Evolutionary conservation across 2,329 filamentous ascomycete genomes (phyloP).

Genomic region (Fusarium udum): DNA sequence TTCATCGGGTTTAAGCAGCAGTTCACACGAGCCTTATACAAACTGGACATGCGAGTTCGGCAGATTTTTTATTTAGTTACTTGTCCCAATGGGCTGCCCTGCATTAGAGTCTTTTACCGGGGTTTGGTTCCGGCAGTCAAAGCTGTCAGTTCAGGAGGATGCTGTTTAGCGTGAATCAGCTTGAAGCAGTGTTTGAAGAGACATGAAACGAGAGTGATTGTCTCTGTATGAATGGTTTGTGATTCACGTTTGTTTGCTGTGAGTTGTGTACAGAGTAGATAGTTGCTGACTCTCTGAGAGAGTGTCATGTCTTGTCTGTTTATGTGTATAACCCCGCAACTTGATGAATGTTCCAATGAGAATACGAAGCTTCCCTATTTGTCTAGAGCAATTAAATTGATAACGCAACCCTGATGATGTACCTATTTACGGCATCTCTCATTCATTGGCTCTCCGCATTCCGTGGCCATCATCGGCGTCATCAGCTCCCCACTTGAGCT

Average conservation of each 20-base stretch:
- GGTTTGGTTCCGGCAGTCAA: conserved; percentile 16
- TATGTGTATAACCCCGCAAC: conserved; percentile 6
- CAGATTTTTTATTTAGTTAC: background rate
- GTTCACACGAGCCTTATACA: background rate
- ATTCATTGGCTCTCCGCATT: conserved; percentile 26
- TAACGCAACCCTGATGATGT: background rate
- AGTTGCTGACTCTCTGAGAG: background rate
- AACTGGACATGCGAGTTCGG: background rate
- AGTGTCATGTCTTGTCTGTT: background rate
- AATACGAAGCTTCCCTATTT: conserved; percentile 8
- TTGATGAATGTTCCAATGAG: conserved; percentile 1
- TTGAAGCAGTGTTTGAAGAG: background rate
- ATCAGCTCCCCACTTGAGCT: conserved; percentile 27
- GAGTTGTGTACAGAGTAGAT: background rate
- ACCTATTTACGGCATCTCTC: background rate
- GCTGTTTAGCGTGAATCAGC: background rate
- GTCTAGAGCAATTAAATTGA: conserved; percentile 8
- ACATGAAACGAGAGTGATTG: background rate
- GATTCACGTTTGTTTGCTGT: background rate
- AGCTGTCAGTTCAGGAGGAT: background rate
- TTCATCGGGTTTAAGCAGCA: background rate
- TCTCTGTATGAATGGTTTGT: background rate
- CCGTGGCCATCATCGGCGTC: conserved; percentile 16
- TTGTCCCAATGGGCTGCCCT: conserved; percentile 7
- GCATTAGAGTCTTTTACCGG: conserved; percentile 1